Evolutionary conservation across 345 rosid species (phyloP), one percentile per base, ranked within the genome.

Genomic region (Odontarrhena argentea): DNA sequence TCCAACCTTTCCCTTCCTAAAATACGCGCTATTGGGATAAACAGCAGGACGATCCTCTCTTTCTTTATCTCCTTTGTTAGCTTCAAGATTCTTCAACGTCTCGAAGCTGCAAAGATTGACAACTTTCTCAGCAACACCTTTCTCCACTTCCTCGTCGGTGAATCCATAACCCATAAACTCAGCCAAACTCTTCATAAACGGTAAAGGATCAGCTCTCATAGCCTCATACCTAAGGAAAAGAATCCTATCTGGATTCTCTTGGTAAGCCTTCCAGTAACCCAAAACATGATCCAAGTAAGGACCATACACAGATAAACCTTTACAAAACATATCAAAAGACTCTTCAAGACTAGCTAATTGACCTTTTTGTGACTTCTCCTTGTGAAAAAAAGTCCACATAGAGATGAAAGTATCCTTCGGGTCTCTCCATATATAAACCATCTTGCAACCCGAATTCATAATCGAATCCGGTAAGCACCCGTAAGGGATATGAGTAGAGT

Each of bases 1-100:
- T 51, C 83, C 80, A 3, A 73, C 79, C n/a, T 47, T 43, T 2
- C 77, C 81, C 60, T 74, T 67, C 52, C 74, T 65, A 2, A 69
- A 74, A 36, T 24, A 74, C 0, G 52, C 59, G 3, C 51, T 64
- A 22, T 76, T 72, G 8, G 30, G 1, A 5, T 4, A 10, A 8
- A 8, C 6, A 11, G 12, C 4, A 22, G 45, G 11, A 0, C 18
- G 1, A 4, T 43, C 18, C 7, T 43, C 14, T 3, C 59, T 40
- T 0, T 3, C 48, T 0, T 28, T 25, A 0, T 78, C 76, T 0
- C 7, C 60, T 45, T 55, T 63, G 9, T 65, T 79, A 12, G 64
- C 77, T 28, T 69, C 76, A 55, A 76, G 55, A 32, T 49, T 53
- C 38, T 60, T 73, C 68, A 69, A 9, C 0, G 45, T 53, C 40